Evolutionary conservation across 2,329 filamentous ascomycete genomes (phyloP).

Genomic region (Grosmannia clavigera): DNA sequence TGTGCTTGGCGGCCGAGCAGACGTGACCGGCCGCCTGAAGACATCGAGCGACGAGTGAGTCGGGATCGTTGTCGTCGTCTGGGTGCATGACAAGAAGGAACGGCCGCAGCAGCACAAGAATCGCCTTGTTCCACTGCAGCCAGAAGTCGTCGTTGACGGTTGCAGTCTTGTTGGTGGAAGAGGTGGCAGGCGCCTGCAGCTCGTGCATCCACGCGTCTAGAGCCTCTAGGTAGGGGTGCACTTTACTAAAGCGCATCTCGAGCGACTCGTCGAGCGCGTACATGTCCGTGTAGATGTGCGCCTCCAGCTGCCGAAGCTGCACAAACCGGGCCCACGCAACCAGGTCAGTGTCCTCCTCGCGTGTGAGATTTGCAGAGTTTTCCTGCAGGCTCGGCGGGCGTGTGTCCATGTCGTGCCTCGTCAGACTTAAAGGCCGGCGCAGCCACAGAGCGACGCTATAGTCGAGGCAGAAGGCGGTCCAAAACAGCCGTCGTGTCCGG

Average conservation of each 20-base stretch:
- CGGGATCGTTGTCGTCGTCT: constrained; percentile 17
- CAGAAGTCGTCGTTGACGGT: constrained; percentile 24
- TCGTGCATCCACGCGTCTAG: constrained; percentile 28
- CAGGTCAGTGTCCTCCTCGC: neutral
- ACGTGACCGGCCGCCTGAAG: constrained; percentile 26
- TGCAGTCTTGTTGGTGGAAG: neutral
- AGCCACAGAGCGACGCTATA: constrained; percentile 36
- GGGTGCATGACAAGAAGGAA: constrained; percentile 30
- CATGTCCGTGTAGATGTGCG: constrained; percentile 35
- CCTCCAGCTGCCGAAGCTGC: constrained; percentile 32
- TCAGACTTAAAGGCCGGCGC: constrained; percentile 35
- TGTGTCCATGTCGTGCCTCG: constrained; percentile 30
- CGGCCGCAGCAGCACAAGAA: constrained; percentile 38
- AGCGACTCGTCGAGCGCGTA: constrained; percentile 34
- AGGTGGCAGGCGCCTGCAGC: neutral
- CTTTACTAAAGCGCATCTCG: constrained; percentile 28
- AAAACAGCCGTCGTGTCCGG: constrained; percentile 29
- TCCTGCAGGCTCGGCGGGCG: constrained; percentile 19
- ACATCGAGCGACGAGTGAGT: constrained; percentile 32
- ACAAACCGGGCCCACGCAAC: constrained; percentile 19
- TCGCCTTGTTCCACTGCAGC: constrained; percentile 35
- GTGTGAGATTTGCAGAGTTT: no score
- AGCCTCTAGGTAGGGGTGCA: constrained; percentile 30
- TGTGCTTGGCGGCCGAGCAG: constrained; percentile 26
- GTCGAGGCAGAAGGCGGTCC: constrained; percentile 38